Percentiles rank a stretch among this genome's conserved stretches.
Evolutionary conservation across 2,329 filamentous ascomycete genomes (phyloP).

Genomic region (Trichoderma sp.): DNA sequence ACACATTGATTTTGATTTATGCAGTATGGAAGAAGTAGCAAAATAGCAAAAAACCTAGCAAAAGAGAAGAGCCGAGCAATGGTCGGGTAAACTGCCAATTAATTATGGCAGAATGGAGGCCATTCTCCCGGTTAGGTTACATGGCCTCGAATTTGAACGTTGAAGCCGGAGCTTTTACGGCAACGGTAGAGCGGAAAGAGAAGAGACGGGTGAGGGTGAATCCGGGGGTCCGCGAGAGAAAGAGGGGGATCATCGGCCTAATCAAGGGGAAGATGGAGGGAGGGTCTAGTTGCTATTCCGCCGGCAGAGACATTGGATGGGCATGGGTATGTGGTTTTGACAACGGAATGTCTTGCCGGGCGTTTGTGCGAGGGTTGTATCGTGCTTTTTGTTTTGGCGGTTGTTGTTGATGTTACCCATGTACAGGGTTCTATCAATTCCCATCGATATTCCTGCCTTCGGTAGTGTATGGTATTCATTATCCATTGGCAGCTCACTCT

Average conservation of each 20-base stretch:
- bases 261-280: slow-evolving; percentile 13
- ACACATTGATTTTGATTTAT: background rate
- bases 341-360: background rate
- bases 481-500: background rate
- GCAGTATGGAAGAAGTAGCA: background rate
- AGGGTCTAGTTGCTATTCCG: background rate
- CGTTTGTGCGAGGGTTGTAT: background rate
- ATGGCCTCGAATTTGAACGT: background rate
- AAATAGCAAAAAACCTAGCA: background rate
- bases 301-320: background rate
- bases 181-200: background rate
- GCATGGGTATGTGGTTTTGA: background rate
- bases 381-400: background rate
- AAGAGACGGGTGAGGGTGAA: background rate
- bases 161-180: background rate
- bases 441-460: too few relatives aligned
- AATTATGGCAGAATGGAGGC: background rate
- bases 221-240: background rate
- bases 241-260: slow-evolving; percentile 7
- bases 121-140: background rate
- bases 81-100: slow-evolving; percentile 8
- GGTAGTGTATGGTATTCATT: too few relatives aligned
- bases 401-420: too few relatives aligned
- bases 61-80: background rate
- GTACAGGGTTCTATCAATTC: too few relatives aligned